Conservation (phyloP, 305 asterid genomes). For the Fraxinus nigra region DNA sequence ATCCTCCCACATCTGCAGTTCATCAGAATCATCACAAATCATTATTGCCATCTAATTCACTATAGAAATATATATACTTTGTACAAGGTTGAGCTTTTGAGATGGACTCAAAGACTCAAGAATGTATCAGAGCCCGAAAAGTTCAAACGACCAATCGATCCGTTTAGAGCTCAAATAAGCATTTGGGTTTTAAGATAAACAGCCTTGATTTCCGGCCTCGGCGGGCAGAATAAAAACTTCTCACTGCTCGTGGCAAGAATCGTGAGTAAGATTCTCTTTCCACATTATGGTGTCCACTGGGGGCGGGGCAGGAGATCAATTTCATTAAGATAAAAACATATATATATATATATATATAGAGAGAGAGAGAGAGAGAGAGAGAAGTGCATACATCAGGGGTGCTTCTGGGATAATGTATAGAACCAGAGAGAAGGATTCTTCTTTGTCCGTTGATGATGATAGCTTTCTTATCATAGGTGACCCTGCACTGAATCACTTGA, state of each 20-base stretch:
- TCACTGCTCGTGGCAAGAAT: too few species aligned
- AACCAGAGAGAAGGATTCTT: slow-evolving; percentile 65
- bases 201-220: too few species aligned
- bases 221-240: too few species aligned
- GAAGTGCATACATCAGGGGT: slow-evolving; percentile 64
- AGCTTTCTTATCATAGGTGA: slow-evolving; percentile 53
- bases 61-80: neutral
- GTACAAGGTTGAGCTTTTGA: neutral
- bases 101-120: neutral
- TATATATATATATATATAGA: neutral
- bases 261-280: too few species aligned
- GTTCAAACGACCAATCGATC: neutral
- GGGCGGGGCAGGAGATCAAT: neutral
- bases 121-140: neutral
- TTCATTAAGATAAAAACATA: neutral
- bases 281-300: neutral
- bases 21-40: neutral
- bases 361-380: neutral
- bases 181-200: neutral
- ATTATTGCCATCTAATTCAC: neutral
- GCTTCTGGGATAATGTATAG: slow-evolving; percentile 75
- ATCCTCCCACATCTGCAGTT: slow-evolving; percentile 73
- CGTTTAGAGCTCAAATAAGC: neutral
- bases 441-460: slow-evolving; percentile 54
- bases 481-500: slow-evolving; percentile 36